phyloP scores from a whole-genome alignment of 441 rosid species.

The Aquilaria agallochum region DNA sequence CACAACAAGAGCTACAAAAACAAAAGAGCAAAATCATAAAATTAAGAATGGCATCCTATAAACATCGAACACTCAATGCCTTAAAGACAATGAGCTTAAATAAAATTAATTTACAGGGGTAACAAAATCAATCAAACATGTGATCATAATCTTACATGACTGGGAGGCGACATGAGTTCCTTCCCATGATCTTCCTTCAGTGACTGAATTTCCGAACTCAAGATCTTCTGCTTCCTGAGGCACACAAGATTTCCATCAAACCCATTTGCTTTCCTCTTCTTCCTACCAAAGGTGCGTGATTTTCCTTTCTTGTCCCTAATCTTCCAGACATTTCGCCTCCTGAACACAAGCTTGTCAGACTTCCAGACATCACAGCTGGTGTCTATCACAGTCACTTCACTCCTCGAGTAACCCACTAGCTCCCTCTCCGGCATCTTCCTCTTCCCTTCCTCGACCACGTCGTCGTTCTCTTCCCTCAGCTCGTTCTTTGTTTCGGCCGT shows the following conservation, averaged over 20 bases:
- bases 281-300: constrained; percentile 35
- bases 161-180: constrained; percentile 10
- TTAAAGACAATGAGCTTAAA: too few relatives aligned
- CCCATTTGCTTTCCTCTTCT: constrained; percentile 53
- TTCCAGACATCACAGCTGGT: constrained; percentile 82
- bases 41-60: too few relatives aligned
- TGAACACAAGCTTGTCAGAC: constrained; percentile 63
- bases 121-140: not conserved
- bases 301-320: constrained; percentile 76
- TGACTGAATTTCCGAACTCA: constrained; percentile 16
- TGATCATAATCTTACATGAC: constrained; percentile 28
- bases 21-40: not conserved
- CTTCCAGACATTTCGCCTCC: constrained; percentile 81
- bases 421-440: constrained; percentile 43
- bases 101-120: too few relatives aligned
- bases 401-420: constrained; percentile 72
- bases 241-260: constrained; percentile 23
- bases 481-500: constrained; percentile 27
- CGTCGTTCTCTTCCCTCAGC: constrained; percentile 15
- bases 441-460: constrained; percentile 31
- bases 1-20: not conserved
- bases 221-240: constrained; percentile 53
- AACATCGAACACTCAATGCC: too few relatives aligned
- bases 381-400: constrained; percentile 92
- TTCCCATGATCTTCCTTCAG: constrained; percentile 15